These are phyloP conservation scores for Acanthamoeba sp. DNA, from an alignment of 208 protist genomes.

Conservation along the genomic window DNA sequence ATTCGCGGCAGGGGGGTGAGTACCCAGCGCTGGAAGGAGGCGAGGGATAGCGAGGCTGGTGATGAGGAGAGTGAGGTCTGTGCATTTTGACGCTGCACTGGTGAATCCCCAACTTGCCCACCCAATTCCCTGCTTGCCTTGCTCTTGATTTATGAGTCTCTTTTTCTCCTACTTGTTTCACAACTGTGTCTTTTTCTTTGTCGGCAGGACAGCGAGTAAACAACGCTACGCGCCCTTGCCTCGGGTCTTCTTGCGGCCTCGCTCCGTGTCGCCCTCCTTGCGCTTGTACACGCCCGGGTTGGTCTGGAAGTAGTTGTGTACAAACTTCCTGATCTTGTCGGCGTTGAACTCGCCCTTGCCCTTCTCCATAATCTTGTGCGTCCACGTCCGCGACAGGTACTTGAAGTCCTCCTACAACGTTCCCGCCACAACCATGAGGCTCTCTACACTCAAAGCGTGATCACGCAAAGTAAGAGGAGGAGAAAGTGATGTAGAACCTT, in stretches of 20 bases:
- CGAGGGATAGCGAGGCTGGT: background rate
- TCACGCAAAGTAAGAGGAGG: background rate
- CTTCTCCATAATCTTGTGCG: slow-evolving; percentile 64
- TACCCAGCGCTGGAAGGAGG: background rate
- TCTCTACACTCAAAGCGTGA: background rate
- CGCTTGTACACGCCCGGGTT: slow-evolving; percentile 62
- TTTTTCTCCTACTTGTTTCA: background rate
- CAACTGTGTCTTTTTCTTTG: background rate
- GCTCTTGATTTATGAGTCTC: too few species aligned
- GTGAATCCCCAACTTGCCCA: too few species aligned
- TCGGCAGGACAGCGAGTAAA: too few species aligned
- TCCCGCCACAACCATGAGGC: background rate
- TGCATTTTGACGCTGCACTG: background rate
- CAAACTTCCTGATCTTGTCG: slow-evolving; percentile 28
- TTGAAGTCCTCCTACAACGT: slow-evolving; percentile 65
- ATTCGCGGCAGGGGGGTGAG: background rate
- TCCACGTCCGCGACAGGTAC: slow-evolving; percentile 23
- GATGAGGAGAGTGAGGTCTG: background rate
- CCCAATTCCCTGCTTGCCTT: background rate
- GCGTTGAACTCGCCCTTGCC: slow-evolving; percentile 43
- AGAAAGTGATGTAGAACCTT: background rate
- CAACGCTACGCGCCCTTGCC: background rate
- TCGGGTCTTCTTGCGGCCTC: background rate
- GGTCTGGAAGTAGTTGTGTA: slow-evolving; percentile 52
- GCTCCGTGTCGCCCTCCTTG: background rate